Evolutionary conservation across 148 eudicot species (phyloP), one percentile per base, ranked within the genome.

Genomic region (Tetragonia tetragonoides): DNA sequence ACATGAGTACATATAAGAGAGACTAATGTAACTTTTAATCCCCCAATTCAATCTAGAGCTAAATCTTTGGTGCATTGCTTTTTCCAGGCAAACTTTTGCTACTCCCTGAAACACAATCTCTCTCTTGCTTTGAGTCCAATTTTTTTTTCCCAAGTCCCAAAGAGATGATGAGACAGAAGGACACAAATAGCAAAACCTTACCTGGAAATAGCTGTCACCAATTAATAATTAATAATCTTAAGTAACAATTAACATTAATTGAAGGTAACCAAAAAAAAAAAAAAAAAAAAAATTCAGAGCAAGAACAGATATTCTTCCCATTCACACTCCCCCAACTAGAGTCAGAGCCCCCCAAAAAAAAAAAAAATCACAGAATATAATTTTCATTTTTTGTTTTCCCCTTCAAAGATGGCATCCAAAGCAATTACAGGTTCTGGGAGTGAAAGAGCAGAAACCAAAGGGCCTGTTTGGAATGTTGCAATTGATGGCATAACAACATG

Each of bases 381-480:
- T 69, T 42, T 68, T n/a, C 66, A 21, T 21, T 64, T 77, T 41
- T 10, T 34, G n/a, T 71, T 41, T 38, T 18, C 12, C 12, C 4
- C 16, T 21, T 79, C 72, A 93, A 84, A 85, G 70, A 90, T 91
- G 93, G 91, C 98, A 95, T 56, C 95, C 91, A 77, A 95, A 86
- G 85, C 98, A 95, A 83, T 92, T 90, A 84, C 98, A 95, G 56
- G 95, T 87, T 77, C 79, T 90, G 70, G 98, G 98, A 37, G 93
- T 92, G 72, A 95, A 95, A 42, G 98, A 85, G 70, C 95, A 95
- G 79, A 89, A 92, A 57, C 98, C 98, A 85, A 92, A 95, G 69
- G 98, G 98, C 81, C 93, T 87, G 83, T 92, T 88, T 69, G 98
- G 98, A 12, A 95, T 95, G 81, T 95, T 92, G 92, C 98, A 94